A percentile compares a stretch with the other conserved stretches of the same genome.
phyloP scores from a whole-genome alignment of 371 early-diverging fungal species.

The Nematocida parisii region DNA sequence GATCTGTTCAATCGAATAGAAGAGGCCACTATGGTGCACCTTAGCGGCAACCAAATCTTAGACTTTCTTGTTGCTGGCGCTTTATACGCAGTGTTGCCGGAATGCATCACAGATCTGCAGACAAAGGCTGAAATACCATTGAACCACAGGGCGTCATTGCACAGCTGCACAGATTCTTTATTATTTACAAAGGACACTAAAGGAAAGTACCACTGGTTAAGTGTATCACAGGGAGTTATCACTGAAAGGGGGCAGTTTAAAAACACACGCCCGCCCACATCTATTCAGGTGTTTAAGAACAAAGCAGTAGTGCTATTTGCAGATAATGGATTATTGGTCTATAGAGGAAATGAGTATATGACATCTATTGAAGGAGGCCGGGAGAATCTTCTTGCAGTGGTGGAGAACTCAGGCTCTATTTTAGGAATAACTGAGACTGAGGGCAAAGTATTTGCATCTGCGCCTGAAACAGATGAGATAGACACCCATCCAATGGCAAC shows the following conservation, averaged over 20 bases:
- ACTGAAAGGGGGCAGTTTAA: slow-evolving; percentile 3
- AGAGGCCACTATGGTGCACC: neutral
- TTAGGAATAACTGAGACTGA: slow-evolving; percentile 40
- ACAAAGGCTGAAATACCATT: neutral
- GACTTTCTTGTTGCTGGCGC: neutral
- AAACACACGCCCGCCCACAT: slow-evolving; percentile 2
- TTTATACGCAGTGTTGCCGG: neutral
- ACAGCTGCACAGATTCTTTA: neutral
- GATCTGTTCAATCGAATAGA: slow-evolving; percentile 14
- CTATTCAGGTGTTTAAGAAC: neutral
- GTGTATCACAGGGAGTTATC: neutral
- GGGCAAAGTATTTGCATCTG: slow-evolving; percentile 31
- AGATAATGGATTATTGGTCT: slow-evolving; percentile 43
- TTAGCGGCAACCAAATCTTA: neutral
- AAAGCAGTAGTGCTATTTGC: slow-evolving; percentile 27
- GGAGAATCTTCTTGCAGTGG: slow-evolving; percentile 35
- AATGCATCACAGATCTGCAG: neutral
- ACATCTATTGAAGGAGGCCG: slow-evolving; percentile 18
- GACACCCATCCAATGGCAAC: neutral
- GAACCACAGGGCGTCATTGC: slow-evolving; percentile 7
- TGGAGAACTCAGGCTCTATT: neutral
- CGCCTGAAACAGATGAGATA: slow-evolving; percentile 8
- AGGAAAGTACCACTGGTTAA: slow-evolving; percentile 21
- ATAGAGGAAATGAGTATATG: slow-evolving; percentile 7
- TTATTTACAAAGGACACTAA: slow-evolving; percentile 35